A percentile compares a stretch with the other conserved stretches of the same genome.
Conservation (phyloP, 2,329 filamentous ascomycete genomes). For the Colletotrichum sp. region DNA sequence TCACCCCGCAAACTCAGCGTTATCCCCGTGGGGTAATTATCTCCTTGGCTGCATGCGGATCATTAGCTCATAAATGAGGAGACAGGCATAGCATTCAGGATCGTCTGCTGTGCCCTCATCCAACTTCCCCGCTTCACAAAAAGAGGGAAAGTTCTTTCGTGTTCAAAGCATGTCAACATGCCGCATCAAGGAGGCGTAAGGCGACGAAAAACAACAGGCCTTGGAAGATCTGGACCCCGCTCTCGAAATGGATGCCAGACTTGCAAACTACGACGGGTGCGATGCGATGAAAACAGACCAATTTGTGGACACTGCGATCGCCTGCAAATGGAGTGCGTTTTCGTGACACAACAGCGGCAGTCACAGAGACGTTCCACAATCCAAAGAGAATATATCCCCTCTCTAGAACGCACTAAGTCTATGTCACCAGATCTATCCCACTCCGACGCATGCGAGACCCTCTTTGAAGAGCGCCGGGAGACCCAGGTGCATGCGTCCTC, state of each 20-base stretch:
- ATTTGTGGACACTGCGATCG: neutral
- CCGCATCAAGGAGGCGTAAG: neutral
- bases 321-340: neutral
- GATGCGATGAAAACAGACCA: neutral
- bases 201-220: neutral
- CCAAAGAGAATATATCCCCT: neutral
- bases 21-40: neutral
- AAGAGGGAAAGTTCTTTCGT: neutral
- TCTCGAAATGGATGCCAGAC: neutral
- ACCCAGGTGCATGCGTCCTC: neutral
- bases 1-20: neutral
- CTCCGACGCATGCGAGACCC: neutral
- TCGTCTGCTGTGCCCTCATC: neutral
- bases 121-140: neutral
- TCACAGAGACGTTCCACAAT: neutral
- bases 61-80: neutral
- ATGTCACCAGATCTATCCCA: neutral
- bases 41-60: neutral
- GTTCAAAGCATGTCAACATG: neutral
- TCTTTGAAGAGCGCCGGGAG: neutral
- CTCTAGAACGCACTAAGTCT: neutral
- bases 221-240: neutral
- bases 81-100: neutral
- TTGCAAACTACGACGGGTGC: neutral
- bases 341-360: neutral